Percentiles rank a stretch among this genome's conserved stretches.
Evolutionary conservation across 169 alveolate species (phyloP).

Genomic region (Amoebophrya sp.): DNA sequence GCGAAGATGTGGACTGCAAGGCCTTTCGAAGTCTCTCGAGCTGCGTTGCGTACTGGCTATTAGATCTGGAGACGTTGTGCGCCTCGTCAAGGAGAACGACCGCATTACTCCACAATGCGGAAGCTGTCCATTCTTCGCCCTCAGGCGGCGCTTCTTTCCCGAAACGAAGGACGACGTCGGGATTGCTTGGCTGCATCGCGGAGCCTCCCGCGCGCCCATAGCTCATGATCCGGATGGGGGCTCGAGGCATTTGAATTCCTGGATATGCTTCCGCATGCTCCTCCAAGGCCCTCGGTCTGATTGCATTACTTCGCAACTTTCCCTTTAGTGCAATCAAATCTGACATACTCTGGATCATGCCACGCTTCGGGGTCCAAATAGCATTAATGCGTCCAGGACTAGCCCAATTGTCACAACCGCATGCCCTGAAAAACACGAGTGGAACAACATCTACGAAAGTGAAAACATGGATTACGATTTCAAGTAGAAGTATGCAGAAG

Average conservation of each 20-base stretch:
- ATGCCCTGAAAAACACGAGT: too few species aligned
- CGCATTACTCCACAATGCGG: not conserved
- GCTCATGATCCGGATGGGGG: not conserved
- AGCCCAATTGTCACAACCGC: too few species aligned
- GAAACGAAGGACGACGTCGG: not conserved
- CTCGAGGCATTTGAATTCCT: not conserved
- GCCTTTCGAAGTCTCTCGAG: not conserved
- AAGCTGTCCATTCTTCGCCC: not conserved
- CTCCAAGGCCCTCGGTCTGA: not conserved
- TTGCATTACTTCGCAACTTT: not conserved
- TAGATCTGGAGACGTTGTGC: not conserved
- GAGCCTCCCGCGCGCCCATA: conserved; percentile 8
- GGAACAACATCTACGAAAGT: too few species aligned
- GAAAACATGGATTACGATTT: too few species aligned
- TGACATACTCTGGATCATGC: not conserved
- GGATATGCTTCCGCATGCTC: not conserved
- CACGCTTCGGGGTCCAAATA: not conserved
- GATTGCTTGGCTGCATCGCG: not conserved
- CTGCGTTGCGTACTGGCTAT: not conserved
- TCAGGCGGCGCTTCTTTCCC: not conserved
- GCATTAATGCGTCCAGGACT: not conserved
- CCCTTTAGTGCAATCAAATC: not conserved
- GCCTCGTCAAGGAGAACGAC: not conserved
- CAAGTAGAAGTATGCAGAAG: too few species aligned
- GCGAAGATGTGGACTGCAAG: not conserved